Base-by-base conservation (phyloP, 2,329 filamentous ascomycete genomes). In the Arthrobotrys sphaeroides region DNA sequence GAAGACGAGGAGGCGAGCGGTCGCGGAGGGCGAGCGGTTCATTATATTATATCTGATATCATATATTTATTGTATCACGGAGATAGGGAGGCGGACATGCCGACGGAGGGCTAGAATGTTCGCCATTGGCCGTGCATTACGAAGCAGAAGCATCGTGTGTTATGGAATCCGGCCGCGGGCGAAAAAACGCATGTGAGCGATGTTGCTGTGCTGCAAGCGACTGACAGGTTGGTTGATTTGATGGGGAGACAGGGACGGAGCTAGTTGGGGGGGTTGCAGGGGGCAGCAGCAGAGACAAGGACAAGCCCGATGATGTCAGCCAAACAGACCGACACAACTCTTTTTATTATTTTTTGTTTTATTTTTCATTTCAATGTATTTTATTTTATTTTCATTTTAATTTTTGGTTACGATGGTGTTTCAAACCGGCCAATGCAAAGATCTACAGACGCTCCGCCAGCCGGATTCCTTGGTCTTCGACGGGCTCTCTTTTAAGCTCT, bases 301-400 rank as follows among this genome's bases (percentile, higher is more conserved):
- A n/a, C n/a, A n/a, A n/a, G n/a, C n/a, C 22, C 26, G 26, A 53
- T 53, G 47, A 53, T 53, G 47, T 53, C 47, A 53, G 47, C 26
- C 4, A 5, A 16, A 16, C n/a, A 42, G 16, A 18, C 2, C 2
- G 1, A 24, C 16, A 24, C 5, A 16, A 42, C 33, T 13, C 6
- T 13, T 6, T 22, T 5, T 57, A n/a, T 40, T 40, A 16, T 40
- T 57, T 18, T 20, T 47, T 3, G 6, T 57, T 57, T 57, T 12
- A 18, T 40, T 40, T 40, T 36, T 24, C n/a, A n/a, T n/a, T n/a
- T n/a, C n/a, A n/a, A n/a, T n/a, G n/a, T 22, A 3, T 57, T 31
- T 40, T 22, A 3, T 57, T 31, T 40, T 40, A 16, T 40, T 57
- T 18, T 20, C 22, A 13, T n/a, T 57, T 57, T 57, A 31, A 18